Base-by-base conservation (phyloP, 805 yeast species). In the Zygosaccharomyces bisporus region DNA sequence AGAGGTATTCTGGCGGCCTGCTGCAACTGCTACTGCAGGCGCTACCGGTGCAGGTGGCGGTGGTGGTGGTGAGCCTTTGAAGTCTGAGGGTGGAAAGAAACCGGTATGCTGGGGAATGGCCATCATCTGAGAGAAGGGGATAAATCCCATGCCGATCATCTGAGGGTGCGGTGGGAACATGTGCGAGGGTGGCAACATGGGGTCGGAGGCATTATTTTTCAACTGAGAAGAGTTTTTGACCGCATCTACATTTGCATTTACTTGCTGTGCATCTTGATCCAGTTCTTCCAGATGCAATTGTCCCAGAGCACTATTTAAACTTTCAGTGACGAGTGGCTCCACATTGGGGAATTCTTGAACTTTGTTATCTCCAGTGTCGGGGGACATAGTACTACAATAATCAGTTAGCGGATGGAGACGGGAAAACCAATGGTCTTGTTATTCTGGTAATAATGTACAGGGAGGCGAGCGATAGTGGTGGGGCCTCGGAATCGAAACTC, bases 51-150 rank as follows among this genome's bases (percentile, higher is more conserved):
- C 23, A 9, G 30, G 9, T 20, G 33, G 40, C 18, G 32, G 23
- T 8, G 40, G 32, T 16, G 39, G 40, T 10, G 52, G 37, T 23
- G 49, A 31, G 10, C 55, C 58, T n/a, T 36, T 45, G 24, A 53
- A 49, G 6, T 53, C 56, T 7, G 58, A 56, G n/a, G 54, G 49
- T 16, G 59, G 60, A 43, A 50, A 58, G 31, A 54, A 60, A 2
- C 57, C 56, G 1, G 49, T 55, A 34, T 56, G 58, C 25, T 58
- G 67, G 14, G 57, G 61, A 38, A 62, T 49, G 29, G 53, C 64
- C 56, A 62, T 57, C 66, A 62, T 58, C 43, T 60, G 66, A 6
- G 61, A 54, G 34, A 57, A 62, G 19, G 63, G 64, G 32, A 59
- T 52, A 42, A 60, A 62, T 20, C 61, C 61, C 64, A 61, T 59